These are phyloP conservation scores for Ottelia alismoides DNA, from an alignment of 106 monocot species.

Conservation along the genomic window DNA sequence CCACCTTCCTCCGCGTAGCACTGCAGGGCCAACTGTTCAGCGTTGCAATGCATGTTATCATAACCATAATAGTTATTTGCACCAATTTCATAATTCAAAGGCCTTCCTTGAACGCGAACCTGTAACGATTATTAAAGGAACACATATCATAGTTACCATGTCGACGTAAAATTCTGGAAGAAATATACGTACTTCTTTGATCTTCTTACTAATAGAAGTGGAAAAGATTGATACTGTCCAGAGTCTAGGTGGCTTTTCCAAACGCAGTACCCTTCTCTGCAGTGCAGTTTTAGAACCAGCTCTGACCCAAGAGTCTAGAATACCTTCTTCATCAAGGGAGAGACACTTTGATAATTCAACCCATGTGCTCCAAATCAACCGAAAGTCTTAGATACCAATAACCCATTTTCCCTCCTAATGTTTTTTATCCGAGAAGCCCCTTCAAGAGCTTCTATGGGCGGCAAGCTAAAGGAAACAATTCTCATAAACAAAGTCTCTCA, in stretches of 20 bases:
- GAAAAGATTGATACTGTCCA: slow-evolving; percentile 83
- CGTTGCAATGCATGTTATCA: slow-evolving; percentile 68
- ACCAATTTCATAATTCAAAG: slow-evolving; percentile 59
- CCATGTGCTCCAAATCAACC: slow-evolving; percentile 82
- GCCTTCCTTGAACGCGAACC: slow-evolving; percentile 67
- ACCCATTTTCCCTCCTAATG: slow-evolving; percentile 48
- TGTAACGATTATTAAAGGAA: slow-evolving; percentile 7
- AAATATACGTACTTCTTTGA: slow-evolving; percentile 48
- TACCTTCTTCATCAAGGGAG: slow-evolving; percentile 72
- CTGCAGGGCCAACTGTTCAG: slow-evolving; percentile 82
- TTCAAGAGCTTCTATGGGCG: slow-evolving; percentile 56
- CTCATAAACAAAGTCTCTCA: too few species aligned
- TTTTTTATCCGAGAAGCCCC: slow-evolving; percentile 39
- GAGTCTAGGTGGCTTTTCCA: slow-evolving; percentile 74
- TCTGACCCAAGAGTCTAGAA: slow-evolving; percentile 78
- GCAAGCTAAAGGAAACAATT: too few species aligned
- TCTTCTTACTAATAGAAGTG: slow-evolving; percentile 36
- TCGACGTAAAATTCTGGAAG: too few species aligned
- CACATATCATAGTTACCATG: background rate
- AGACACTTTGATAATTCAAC: slow-evolving; percentile 65
- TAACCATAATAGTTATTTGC: slow-evolving; percentile 82
- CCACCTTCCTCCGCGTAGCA: slow-evolving; percentile 85
- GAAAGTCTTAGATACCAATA: slow-evolving; percentile 86
- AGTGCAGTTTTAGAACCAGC: slow-evolving; percentile 88
- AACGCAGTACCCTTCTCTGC: slow-evolving; percentile 63